Evolutionary conservation across 1,284 basidiomycete genomes (phyloP), one percentile per base, ranked within the genome.

Genomic region (Sparassis latifolia): DNA sequence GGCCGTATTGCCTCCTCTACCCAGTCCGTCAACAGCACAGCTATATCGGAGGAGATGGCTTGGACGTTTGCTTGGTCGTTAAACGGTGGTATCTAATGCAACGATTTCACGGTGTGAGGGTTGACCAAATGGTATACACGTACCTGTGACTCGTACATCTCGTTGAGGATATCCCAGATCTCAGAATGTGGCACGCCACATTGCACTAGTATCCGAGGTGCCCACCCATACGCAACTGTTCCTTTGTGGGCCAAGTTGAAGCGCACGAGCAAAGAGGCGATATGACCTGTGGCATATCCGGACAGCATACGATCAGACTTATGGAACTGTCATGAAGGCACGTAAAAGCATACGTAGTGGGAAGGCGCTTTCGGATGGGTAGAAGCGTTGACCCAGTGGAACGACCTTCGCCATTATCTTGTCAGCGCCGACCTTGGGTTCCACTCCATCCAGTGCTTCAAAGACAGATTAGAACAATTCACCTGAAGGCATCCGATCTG

Each of bases 291-390:
- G 20, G 20, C 20, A 20, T 20, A 20, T 20, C 20, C 20, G 20
- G 20, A 20, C 20, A 48, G 30, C 10, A 27, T 42, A 43, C 5
- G 32, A 41, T 33, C 37, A 48, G 31, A 39, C 27, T 45, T 31
- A 38, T 69, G 45, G 31, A 20, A 43, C 29, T 3, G 1, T 20
- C 31, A 33, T 33, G 35, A n/a, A 40, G 35, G n/a, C 38, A 41
- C 12, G 20, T 20, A 20, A 44, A 2, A 5, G 67, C 84, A 62
- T 63, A 94, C 90, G 78, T 45, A 93, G 72, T 7, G 92, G 90
- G 67, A 96, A 95, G 10, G 92, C 90, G 55, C 85, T 85, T 59
- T 96, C 92, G 2, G 92, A 95, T 1, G 92, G 91, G 66, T 90
- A 93, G 67, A 93, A 96, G 33, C 88, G 78, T 58, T 87, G 83